A percentile compares a stretch with the other conserved stretches of the same genome.
Conservation (phyloP, 2,329 filamentous ascomycete species). For the Penicillium sp. region DNA sequence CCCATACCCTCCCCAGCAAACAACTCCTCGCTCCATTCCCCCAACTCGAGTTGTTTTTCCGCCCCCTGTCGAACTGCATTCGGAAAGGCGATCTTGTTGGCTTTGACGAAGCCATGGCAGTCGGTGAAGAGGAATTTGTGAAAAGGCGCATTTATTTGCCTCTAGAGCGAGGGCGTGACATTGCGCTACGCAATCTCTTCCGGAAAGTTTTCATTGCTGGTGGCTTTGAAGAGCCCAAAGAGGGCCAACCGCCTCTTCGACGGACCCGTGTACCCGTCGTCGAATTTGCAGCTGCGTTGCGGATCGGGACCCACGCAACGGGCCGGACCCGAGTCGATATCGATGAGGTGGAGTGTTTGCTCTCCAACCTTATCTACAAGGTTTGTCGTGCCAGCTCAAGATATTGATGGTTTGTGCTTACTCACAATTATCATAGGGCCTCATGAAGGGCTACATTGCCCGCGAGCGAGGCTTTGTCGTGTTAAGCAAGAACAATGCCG, state of each 20-base stretch:
- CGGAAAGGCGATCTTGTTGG: slow-evolving; percentile 76
- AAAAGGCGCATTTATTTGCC: slow-evolving; percentile 92
- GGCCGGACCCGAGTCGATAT: slow-evolving; percentile 66
- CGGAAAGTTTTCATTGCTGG: slow-evolving; percentile 86
- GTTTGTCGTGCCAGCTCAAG: slow-evolving; percentile 53
- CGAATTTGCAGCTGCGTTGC: slow-evolving; percentile 83
- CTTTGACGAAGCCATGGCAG: slow-evolving; percentile 79
- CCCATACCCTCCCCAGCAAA: slow-evolving; percentile 76
- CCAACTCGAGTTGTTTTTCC: slow-evolving; percentile 73
- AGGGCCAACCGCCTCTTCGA: slow-evolving; percentile 61
- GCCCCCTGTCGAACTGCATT: slow-evolving; percentile 76
- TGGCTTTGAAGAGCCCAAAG: slow-evolving; percentile 77
- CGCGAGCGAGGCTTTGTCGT: slow-evolving; percentile 88
- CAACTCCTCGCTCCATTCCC: slow-evolving; percentile 74
- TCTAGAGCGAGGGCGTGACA: slow-evolving; percentile 86
- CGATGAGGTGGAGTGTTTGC: slow-evolving; percentile 92
- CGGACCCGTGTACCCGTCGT: slow-evolving; percentile 76
- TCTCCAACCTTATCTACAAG: slow-evolving; percentile 99
- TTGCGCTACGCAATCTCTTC: slow-evolving; percentile 86
- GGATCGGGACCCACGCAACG: slow-evolving; percentile 61
- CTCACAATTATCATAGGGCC: slow-evolving; percentile 58
- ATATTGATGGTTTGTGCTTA: neutral
- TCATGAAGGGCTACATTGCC: slow-evolving; percentile 98
- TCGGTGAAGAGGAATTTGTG: slow-evolving; percentile 89
- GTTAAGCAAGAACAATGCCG: slow-evolving; percentile 78